Base-by-base conservation (phyloP, 495 filamentous ascomycete species). In the Aspergillus heteromorphus region DNA sequence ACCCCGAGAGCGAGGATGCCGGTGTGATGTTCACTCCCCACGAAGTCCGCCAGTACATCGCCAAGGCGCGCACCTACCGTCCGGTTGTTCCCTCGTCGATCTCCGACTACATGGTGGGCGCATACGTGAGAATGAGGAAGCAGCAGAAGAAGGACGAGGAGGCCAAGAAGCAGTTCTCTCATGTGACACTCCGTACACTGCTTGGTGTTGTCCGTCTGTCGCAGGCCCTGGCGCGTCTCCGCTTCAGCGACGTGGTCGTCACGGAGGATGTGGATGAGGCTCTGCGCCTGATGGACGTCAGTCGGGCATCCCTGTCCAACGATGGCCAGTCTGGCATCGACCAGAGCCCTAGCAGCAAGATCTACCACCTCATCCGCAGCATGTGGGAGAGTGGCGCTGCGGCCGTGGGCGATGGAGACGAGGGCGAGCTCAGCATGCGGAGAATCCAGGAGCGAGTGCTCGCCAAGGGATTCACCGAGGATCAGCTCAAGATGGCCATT, bases 231-330 rank as follows among this genome's bases (percentile, higher is more conserved):
- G 93, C 95, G 9, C 88, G 93, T 49, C 82, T 98, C 40, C 85
- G 92, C 1, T 97, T 97, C 73, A 83, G 83, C 41, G 80, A 87
- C 31, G 75, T 79, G 34, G 95, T 97, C 13, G 86, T 89, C 27
- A 84, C 87, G 18, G 92, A 97, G 54, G 93, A 98, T 65, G 91
- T 97, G 4, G 93, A 98, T 61, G 93, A 98, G 71, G 95, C 93
- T 1, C 74, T 98, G 49, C 82, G 93, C 34, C 80, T 98, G 23
- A 79, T 95, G 23, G 91, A 97, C 64, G 89, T 95, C 29, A 91
- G 87, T 71, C 96, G 96, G 73, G 86, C 95, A 30, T 88, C 83
- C 45, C 73, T 98, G 53, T 83, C 87, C 60, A 83, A 83, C 27
- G 86, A 91, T 52, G 79, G 79, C 48, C 67, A 75, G 43, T 57